Base-by-base conservation (phyloP, 1,284 basidiomycete genomes). In the Austroboletus novae-zelandiae region DNA sequence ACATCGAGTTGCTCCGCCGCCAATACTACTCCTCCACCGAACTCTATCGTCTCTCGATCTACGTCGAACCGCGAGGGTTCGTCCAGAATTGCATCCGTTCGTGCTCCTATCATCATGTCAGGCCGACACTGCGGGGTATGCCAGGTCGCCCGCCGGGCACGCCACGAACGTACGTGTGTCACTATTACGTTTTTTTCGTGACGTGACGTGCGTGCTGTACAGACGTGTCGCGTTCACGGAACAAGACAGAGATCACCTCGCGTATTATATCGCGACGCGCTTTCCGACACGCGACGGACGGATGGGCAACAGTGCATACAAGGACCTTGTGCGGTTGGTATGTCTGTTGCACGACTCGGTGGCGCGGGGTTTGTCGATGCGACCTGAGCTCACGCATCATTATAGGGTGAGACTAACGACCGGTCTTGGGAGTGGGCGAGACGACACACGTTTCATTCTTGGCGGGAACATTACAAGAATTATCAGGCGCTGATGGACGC, bases 381-480 rank as follows among this genome's bases (percentile, higher is more conserved):
- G 17, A 3, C 15, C 23, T 10, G n/a, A 5, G 20, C 20, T 23
- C 20, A 23, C 20, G 20, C 20, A 23, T 8, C 15, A 36, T 47
- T 37, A 42, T 11, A 59, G 50, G 58, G 58, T n/a, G 15, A 40
- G 27, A 34, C 43, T 4, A 50, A 37, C 37, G 73, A 59, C 11
- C n/a, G 1, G 9, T n/a, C 64, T 44, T 80, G 73, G 71, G 55
- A 51, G 1, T 81, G 78, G 79, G 69, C 71, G 9, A 54, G 50
- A 5, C 62, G 65, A 3, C 82, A 83, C 55, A 57, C 80, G 2
- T 76, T 72, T 74, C 68, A 73, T 31, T 79, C 77, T 10, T 84
- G 81, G 81, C 71, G 79, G 9, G 71, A 81, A 40, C 75, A 72
- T 30, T 84, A 83, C 62, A 62, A 59, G 47, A 78, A 68, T 40